Base-by-base conservation (phyloP, 192 early-diverging fungal species). In the Entomortierella beljakovae region DNA sequence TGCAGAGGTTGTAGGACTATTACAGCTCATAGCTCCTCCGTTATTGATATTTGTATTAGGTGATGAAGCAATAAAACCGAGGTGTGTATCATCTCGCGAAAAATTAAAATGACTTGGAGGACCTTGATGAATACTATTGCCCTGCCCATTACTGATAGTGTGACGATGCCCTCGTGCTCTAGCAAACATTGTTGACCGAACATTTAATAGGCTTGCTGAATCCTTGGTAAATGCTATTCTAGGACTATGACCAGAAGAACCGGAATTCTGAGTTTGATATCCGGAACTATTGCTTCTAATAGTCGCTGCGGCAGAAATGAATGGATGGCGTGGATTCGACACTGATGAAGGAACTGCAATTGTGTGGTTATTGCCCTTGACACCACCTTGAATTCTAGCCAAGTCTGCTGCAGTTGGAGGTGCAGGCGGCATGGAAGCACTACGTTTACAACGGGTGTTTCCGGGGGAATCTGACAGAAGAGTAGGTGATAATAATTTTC, bases 111-210 rank as follows among this genome's bases (percentile, higher is more conserved):
- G 35, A 11, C 58, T 25, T 4, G 6, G 55, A 34, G 58, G 60
- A 31, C 64, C 54, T 35, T 70, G 67, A 61, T 37, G 61, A 37
- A 65, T 56, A 57, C 22, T 68, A 38, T 65, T 68, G 25, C 75
- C 75, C 43, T 68, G 68, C 59, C 51, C 67, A 61, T 63, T 61
- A 22, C 68, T 70, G 38, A 70, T 46, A 23, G 68, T 70, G 35
- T 70, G 59, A 32, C 60, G 61, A 35, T 71, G 69, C n/a, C 23
- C 20, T 34, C 38, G 2, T 10, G 43, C 57, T 61, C 58, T 50
- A 0, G 68, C 10, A 61, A 70, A 70, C 49, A 61, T 70, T 8
- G 58, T 60, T 28, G 68, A 70, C 5, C 58, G 57, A 11, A 61
- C 49, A 22, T 9, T 52, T 51, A 70, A 46, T 0, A 38, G 58